Base-by-base conservation (phyloP, 2,329 filamentous ascomycete species). In the Lachnellula hyalina region DNA sequence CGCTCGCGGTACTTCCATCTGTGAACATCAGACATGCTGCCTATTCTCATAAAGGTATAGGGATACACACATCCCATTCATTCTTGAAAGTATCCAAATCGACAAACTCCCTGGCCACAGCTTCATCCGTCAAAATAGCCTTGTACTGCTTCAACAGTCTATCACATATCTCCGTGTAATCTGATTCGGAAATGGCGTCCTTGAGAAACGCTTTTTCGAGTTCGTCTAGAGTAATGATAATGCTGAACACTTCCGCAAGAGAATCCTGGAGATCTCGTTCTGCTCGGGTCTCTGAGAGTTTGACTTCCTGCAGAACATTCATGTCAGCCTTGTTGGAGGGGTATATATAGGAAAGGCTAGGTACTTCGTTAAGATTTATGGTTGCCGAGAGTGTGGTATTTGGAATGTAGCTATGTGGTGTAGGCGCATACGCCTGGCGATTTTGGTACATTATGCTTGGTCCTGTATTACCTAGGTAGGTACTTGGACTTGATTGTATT, bases 151-250 rank as follows among this genome's bases (percentile, higher is more conserved):
- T 95, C 65, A 99, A 74, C 56, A 96, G 82, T 40, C 94, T 84
- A 68, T 92, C 89, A 77, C 95, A 99, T 62, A 94, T 96, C 69
- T 97, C 94, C 1, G 92, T 96, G 72, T 99, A 99, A 67, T 96
- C 93, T 51, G 81, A 80, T 73, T 97, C 94, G 5, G 88, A 83
- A 49, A 99, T 87, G 21, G 91, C 93, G 77, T 99, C 94, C 68
- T 96, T 95, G 40, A 99, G 82, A 68, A 96, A 99, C 0, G 93
- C 95, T 71, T 95, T 96, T 68, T 99, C 94, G 1, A 99, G 82
- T 61, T 95, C 91, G 69, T 99, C 94, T 3, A 99, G 78, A 0
- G 94, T 97, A 58, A 96, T 83, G 38, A 99, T 93, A 63, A 99
- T 97, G 74, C 92, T 96, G 74, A 97, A 99, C 23, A 99, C 86